These are phyloP conservation scores for Cylindrotheca closterium DNA, from an alignment of 108 stramenopile species.

Conservation along the genomic window DNA sequence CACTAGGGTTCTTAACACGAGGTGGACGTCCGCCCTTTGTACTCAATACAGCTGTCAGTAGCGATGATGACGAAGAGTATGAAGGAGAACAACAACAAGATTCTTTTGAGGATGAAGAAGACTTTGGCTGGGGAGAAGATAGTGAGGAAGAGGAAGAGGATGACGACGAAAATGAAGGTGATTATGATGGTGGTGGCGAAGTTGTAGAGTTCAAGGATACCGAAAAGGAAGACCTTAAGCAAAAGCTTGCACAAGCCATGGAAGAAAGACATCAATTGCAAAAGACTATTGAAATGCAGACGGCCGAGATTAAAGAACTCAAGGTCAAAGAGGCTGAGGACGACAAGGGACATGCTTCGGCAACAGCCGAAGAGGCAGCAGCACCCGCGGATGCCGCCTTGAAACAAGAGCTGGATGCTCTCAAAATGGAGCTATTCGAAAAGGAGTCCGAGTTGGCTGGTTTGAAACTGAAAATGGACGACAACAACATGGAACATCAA, in stretches of 20 bases:
- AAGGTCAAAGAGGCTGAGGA: constrained; percentile 6
- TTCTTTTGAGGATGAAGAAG: constrained; percentile 35
- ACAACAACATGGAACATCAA: constrained; percentile 19
- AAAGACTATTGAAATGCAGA: constrained; percentile 53
- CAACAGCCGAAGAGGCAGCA: too few relatives aligned
- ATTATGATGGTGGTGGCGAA: constrained; percentile 21
- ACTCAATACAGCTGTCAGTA: constrained; percentile 62
- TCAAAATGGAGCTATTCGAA: constrained; percentile 52
- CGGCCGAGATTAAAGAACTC: constrained; percentile 37
- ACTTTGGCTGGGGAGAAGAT: constrained; percentile 33
- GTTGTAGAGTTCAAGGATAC: constrained; percentile 52
- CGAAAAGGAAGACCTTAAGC: constrained; percentile 41
- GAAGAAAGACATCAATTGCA: constrained; percentile 52
- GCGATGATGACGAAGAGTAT: constrained; percentile 37
- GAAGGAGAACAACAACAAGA: neutral
- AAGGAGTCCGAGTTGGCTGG: constrained; percentile 66
- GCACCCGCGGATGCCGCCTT: neutral
- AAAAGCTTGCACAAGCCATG: constrained; percentile 39
- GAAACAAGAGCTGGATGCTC: neutral
- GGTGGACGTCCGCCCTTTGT: constrained; percentile 66
- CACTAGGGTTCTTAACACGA: constrained; percentile 30
- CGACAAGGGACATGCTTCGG: constrained; percentile 3
- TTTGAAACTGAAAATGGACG: constrained; percentile 35
- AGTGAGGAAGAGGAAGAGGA: constrained; percentile 27
- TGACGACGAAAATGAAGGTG: constrained; percentile 41